phyloP scores from a whole-genome alignment of 257 asterid genomes.

The Leonotis leonurus region DNA sequence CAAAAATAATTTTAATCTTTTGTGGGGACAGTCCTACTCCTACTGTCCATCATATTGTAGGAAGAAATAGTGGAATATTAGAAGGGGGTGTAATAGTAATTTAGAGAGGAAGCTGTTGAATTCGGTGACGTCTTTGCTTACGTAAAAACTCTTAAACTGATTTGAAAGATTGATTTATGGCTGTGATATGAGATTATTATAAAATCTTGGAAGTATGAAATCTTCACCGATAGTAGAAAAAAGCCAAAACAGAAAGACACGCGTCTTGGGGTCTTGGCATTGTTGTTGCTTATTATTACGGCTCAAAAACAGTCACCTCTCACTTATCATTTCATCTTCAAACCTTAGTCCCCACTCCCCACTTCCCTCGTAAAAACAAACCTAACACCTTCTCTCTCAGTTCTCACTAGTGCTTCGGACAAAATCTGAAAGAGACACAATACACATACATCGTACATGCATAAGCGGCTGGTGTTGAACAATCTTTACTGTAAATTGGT shows the following conservation, averaged over 20 bases:
- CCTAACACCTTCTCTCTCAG: background rate
- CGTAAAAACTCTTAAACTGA: background rate
- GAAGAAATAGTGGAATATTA: background rate
- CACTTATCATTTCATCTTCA: background rate
- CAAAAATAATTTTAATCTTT: too few species aligned
- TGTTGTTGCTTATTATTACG: too few species aligned
- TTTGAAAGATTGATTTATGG: background rate
- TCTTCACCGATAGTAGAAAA: background rate
- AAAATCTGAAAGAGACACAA: background rate
- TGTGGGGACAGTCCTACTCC: too few species aligned
- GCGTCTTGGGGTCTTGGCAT: background rate
- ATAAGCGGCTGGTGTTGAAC: background rate
- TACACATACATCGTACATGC: too few species aligned
- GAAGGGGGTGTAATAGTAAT: background rate
- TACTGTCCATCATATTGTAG: background rate
- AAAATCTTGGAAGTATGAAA: too few species aligned
- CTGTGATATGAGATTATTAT: too few species aligned
- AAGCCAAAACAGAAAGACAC: background rate
- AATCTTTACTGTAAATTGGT: background rate
- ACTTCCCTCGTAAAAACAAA: background rate
- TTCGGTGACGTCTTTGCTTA: conserved; percentile 18
- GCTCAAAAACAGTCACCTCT: too few species aligned
- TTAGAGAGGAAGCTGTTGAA: background rate
- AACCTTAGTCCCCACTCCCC: background rate
- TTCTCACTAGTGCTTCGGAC: too few species aligned